Base-by-base conservation (phyloP, 2,329 filamentous ascomycete genomes). In the Lecanicillium sp. region DNA sequence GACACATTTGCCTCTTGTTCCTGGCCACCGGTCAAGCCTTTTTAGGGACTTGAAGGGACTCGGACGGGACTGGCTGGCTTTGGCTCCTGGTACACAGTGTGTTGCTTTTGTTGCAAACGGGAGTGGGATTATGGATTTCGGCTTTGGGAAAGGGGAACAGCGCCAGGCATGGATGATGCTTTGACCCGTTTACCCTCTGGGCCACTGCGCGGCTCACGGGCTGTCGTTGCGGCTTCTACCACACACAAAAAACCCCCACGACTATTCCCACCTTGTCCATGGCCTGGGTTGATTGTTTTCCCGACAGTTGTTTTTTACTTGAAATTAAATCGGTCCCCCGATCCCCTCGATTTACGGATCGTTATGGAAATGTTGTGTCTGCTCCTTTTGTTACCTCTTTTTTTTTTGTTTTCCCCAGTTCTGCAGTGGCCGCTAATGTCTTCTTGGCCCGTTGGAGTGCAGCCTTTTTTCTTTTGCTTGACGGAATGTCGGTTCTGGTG, bases 61-160 rank as follows among this genome's bases (percentile, higher is more conserved):
- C 22, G 22, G 6, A 25, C 22, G 6, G 22, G 22, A 11, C 22
- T 7, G 6, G 11, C 11, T 25, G 22, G 22, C 22, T 25, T 25
- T 25, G 22, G 22, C 22, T 49, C 50, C 50, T 50, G 44, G 57
- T 57, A 49, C 55, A 54, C 55, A 49, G 53, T 55, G 53, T 56
- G 54, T 57, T 57, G 55, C 48, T 54, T 53, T 49, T 56, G 47
- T 54, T 48, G 52, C 46, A 54, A 54, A 55, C 44, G 49, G 55
- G 61, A 53, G 50, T 55, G 51, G 58, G 52, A 51, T 49, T 53
- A 49, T 57, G 56, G 57, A 59, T 56, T n/a, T 61, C 58, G 50
- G 54, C 47, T 50, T 49, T 56, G 49, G 53, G 55, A 55, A 55
- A 54, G 52, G 53, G 59, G 60, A 60, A 58, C 59, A 61, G 56